Conservation (phyloP, 1,284 basidiomycete species). For the Boletus mariae region DNA sequence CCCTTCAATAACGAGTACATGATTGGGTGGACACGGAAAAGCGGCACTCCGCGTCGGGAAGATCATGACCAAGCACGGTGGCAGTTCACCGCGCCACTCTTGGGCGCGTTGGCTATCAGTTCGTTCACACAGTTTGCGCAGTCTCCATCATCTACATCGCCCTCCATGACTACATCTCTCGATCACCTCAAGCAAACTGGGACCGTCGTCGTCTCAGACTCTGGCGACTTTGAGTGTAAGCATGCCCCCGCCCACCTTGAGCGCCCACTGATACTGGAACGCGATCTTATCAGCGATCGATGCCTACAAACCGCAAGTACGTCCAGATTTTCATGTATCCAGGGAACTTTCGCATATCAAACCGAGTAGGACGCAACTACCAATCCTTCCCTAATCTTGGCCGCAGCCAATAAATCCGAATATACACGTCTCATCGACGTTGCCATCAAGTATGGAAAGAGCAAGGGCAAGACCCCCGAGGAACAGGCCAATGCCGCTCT, state of each 20-base stretch:
- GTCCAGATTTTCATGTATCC: slow-evolving; percentile 12
- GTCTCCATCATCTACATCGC: slow-evolving; percentile 1
- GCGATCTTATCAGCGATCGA: slow-evolving; percentile 61
- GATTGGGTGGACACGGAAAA: neutral
- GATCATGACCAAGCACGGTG: slow-evolving; percentile 23
- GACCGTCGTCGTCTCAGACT: slow-evolving; percentile 93
- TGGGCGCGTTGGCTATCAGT: too few species aligned
- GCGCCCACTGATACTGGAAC: slow-evolving; percentile 6
- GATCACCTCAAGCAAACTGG: slow-evolving; percentile 87
- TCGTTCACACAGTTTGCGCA: too few species aligned
- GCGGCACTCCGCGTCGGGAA: neutral
- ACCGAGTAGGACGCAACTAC: slow-evolving; percentile 79
- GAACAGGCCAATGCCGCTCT: slow-evolving; percentile 72
- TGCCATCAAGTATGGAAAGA: slow-evolving; percentile 81
- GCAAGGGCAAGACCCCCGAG: slow-evolving; percentile 73
- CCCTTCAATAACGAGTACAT: too few species aligned
- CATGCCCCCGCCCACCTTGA: slow-evolving; percentile 7
- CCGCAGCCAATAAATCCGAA: slow-evolving; percentile 86
- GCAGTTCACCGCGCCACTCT: neutral
- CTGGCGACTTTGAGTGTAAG: slow-evolving; percentile 82
- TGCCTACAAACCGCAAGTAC: slow-evolving; percentile 88
- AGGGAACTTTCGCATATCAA: slow-evolving; percentile 6
- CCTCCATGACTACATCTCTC: slow-evolving; percentile 81
- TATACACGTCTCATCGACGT: slow-evolving; percentile 84
- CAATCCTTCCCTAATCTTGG: slow-evolving; percentile 91